Evolutionary conservation across 2,329 filamentous ascomycete genomes (phyloP).

Genomic region (Alternaria burnsii): DNA sequence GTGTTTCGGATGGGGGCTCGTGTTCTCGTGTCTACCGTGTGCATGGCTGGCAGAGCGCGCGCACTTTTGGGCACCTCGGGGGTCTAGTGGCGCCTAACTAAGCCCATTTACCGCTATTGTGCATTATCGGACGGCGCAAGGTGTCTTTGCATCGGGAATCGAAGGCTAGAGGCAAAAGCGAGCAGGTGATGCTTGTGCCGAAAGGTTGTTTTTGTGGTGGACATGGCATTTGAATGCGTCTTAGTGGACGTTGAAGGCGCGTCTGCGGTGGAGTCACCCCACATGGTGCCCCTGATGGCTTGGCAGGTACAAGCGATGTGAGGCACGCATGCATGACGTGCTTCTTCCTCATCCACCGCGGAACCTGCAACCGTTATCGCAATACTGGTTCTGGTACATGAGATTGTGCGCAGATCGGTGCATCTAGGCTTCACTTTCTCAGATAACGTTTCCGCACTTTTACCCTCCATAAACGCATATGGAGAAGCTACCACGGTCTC

Average conservation of each 20-base stretch:
- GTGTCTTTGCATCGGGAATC: neutral
- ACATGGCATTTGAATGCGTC: conserved; percentile 2
- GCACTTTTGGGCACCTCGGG: neutral
- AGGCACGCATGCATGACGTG: conserved; percentile 5
- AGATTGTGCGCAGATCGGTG: neutral
- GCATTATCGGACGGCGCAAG: neutral
- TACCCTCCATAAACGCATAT: too few species aligned
- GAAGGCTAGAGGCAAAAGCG: neutral
- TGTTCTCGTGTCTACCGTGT: conserved; percentile 3
- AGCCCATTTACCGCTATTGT: neutral
- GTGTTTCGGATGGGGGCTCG: conserved; percentile 9
- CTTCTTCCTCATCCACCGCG: neutral
- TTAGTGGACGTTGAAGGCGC: conserved; percentile 2
- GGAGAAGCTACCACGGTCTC: too few species aligned
- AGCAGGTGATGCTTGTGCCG: neutral
- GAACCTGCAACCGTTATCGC: neutral
- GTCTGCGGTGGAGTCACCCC: neutral
- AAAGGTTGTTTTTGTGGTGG: neutral
- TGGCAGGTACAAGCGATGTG: conserved; percentile 9
- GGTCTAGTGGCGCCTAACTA: neutral
- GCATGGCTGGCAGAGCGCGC: neutral
- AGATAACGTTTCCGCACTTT: too few species aligned
- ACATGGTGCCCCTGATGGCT: conserved; percentile 7
- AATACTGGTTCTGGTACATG: neutral
- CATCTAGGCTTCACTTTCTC: neutral